Evolutionary conservation across 495 filamentous ascomycete genomes (phyloP).

Genomic region (Apodospora peruviana): DNA sequence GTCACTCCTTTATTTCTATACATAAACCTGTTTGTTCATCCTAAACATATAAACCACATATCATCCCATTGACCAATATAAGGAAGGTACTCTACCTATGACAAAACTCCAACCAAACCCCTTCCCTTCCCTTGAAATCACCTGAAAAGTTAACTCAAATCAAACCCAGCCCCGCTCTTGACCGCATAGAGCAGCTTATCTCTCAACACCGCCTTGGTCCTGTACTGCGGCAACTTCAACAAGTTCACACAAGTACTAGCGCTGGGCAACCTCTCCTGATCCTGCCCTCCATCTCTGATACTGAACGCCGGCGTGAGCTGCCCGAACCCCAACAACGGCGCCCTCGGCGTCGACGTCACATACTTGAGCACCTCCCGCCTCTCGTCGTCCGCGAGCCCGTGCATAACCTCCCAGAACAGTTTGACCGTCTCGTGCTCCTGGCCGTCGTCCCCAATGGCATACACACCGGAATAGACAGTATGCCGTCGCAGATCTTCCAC

Average conservation of each 20-base stretch:
- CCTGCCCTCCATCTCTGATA: slow-evolving; percentile 79
- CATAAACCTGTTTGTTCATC: no score
- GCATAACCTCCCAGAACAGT: slow-evolving; percentile 92
- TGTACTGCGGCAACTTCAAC: slow-evolving; percentile 86
- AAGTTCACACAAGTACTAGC: slow-evolving; percentile 97
- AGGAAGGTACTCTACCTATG: no score
- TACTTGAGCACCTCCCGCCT: slow-evolving; percentile 87
- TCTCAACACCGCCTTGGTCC: slow-evolving; percentile 53
- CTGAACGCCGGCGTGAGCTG: slow-evolving; percentile 82
- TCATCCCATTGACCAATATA: no score
- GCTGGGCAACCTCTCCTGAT: slow-evolving; percentile 77
- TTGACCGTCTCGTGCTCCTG: slow-evolving; percentile 76
- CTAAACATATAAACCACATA: no score
- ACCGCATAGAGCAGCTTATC: slow-evolving; percentile 87
- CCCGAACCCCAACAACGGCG: slow-evolving; percentile 86
- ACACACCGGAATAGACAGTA: slow-evolving; percentile 83
- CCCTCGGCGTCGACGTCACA: slow-evolving; percentile 87
- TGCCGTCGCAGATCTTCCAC: slow-evolving; percentile 82
- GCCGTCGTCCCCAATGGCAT: slow-evolving; percentile 79
- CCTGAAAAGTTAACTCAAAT: slow-evolving; percentile 81
- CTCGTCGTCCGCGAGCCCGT: slow-evolving; percentile 63
- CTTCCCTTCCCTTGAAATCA: no score
- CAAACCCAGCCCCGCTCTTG: slow-evolving; percentile 88
- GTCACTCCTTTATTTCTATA: no score
- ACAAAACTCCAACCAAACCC: no score